Base-by-base conservation (phyloP, 1,284 basidiomycete genomes). In the Cryptococcus sp. region DNA sequence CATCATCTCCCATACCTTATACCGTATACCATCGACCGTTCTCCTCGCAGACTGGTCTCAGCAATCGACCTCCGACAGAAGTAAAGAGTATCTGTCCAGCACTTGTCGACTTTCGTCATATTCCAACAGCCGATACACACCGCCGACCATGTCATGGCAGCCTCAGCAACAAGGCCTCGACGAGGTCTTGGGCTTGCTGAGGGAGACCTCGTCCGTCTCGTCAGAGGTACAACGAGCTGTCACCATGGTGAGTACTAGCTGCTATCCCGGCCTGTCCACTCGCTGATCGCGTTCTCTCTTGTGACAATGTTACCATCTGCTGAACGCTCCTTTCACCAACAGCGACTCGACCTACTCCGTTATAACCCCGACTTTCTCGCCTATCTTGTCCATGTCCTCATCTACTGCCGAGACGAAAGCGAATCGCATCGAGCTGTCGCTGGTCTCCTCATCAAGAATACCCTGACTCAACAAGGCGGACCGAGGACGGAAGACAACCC, bases 391-490 rank as follows among this genome's bases (percentile, higher is more conserved):
- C 90, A 94, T 72, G 91, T 97, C 74, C 82, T 95, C 55, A 84
- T 87, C 43, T 79, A 80, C 40, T 62, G 60, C 43, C 55, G 58
- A 3, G 48, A 43, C 21, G 91, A 97, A 74, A 86, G 92, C 60
- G 86, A 89, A 62, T 85, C 86, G 38, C 90, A 94, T 67, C 82
- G 94, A 50, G 88, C 89, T 52, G 92, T 97, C 72, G 93, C 95
- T 26, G 95, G 94, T 47, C 87, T 97, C 63, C 80, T 98, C 31
- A 83, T 98, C 73, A 98, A 98, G 82, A 98, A 97, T 75, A 90
- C 94, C 63, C 65, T 79, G 47, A 67, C 58, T 25, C 41, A 48
- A 35, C 62, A 56, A n/a, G 48, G 44, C 10, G 63, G 54, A 14
- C 55, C 60, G 6, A 50, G 57, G 1, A 50, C 56, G 11, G 55